phyloP scores from a whole-genome alignment of 805 yeast genomes.

The Ogataea sp. region DNA sequence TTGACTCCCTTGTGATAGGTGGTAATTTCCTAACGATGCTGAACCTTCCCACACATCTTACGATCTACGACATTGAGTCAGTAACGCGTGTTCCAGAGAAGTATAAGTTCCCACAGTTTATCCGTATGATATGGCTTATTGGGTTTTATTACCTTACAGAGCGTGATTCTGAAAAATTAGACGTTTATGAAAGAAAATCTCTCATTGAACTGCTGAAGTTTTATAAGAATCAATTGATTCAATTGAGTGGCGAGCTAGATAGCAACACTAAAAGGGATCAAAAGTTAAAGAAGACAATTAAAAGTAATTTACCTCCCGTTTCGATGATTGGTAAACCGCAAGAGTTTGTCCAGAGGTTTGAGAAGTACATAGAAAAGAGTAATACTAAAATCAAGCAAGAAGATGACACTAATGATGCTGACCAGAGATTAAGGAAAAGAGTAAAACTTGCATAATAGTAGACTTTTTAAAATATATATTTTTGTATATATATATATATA shows the following conservation, averaged over 20 bases:
- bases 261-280: slow-evolving; percentile 9
- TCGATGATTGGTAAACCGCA: slow-evolving; percentile 17
- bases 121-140: slow-evolving; percentile 61
- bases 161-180: slow-evolving; percentile 1
- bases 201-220: slow-evolving; percentile 14
- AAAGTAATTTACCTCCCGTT: slow-evolving; percentile 12
- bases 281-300: slow-evolving; percentile 10
- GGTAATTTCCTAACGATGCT: slow-evolving; percentile 74
- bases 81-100: slow-evolving; percentile 65
- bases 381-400: neutral
- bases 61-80: slow-evolving; percentile 53
- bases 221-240: slow-evolving; percentile 13
- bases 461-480: too few species aligned
- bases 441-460: neutral
- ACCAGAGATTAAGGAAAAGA: neutral
- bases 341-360: slow-evolving; percentile 14
- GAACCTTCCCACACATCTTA: slow-evolving; percentile 55
- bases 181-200: slow-evolving; percentile 12
- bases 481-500: too few species aligned
- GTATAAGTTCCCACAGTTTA: slow-evolving; percentile 74
- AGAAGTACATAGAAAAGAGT: slow-evolving; percentile 18
- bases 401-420: neutral
- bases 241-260: slow-evolving; percentile 8
- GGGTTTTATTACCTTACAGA: slow-evolving; percentile 33
- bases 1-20: slow-evolving; percentile 75